These are phyloP conservation scores for Barnettozyma sucrosica DNA, from an alignment of 805 yeast species.

Conservation along the genomic window DNA sequence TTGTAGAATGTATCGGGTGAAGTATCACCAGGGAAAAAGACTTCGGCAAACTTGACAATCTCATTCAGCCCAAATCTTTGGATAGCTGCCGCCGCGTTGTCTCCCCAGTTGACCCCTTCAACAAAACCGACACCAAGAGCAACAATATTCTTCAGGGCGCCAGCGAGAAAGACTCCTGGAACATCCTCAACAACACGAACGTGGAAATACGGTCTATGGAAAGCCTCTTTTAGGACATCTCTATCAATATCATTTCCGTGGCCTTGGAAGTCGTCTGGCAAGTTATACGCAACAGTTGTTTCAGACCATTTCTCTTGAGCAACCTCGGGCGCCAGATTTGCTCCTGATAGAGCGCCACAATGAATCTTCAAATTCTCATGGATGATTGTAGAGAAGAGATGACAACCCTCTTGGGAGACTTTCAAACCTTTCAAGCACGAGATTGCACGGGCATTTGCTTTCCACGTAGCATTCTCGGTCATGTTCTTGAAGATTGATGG, in stretches of 20 bases:
- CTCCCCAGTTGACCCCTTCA: constrained; percentile 98
- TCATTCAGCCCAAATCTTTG: constrained; percentile 94
- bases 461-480: constrained; percentile 54
- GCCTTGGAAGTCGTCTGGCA: constrained; percentile 54
- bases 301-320: constrained; percentile 96
- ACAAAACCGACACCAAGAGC: constrained; percentile 97
- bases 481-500: constrained; percentile 69
- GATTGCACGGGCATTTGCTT: constrained; percentile 72
- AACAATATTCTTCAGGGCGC: constrained; percentile 94
- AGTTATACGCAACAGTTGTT: constrained; percentile 88
- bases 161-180: constrained; percentile 93
- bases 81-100: constrained; percentile 94
- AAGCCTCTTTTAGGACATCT: constrained; percentile 64
- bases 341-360: constrained; percentile 97
- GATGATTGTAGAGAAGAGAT: constrained; percentile 72
- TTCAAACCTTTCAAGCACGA: constrained; percentile 91
- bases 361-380: constrained; percentile 75
- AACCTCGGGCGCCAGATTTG: constrained; percentile 95
- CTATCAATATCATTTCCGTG: constrained; percentile 53
- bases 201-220: constrained; percentile 98
- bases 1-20: constrained; percentile 69
- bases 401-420: constrained; percentile 79
- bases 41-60: constrained; percentile 77
- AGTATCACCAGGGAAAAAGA: constrained; percentile 57
- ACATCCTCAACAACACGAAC: constrained; percentile 89